Evolutionary conservation across 1,284 basidiomycete genomes (phyloP).

Genomic region (Malassezia pachydermatis): DNA sequence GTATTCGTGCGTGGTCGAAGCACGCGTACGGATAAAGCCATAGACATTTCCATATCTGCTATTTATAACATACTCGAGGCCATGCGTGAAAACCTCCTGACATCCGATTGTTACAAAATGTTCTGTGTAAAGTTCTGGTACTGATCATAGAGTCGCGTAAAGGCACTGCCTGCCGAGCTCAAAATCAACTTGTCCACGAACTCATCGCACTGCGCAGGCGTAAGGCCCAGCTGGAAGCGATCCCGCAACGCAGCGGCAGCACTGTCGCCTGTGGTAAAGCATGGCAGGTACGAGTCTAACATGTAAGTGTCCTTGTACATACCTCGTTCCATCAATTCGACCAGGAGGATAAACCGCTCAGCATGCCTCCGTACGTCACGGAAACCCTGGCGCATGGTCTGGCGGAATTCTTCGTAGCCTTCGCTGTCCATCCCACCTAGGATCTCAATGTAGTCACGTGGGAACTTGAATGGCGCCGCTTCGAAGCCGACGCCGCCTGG

Average conservation of each 20-base stretch:
- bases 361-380: conserved; percentile 89
- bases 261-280: conserved; percentile 82
- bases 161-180: conserved; percentile 38
- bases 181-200: conserved; percentile 55
- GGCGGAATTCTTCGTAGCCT: conserved; percentile 73
- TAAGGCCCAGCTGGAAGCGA: conserved; percentile 82
- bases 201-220: conserved; percentile 74
- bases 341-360: conserved; percentile 86
- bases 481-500: conserved; percentile 93
- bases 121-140: conserved; percentile 42
- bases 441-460: conserved; percentile 91
- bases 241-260: conserved; percentile 76
- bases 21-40: conserved; percentile 35
- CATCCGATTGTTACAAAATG: conserved; percentile 27
- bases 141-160: conserved; percentile 45
- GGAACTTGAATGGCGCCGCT: conserved; percentile 94
- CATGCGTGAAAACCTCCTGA: too few species aligned
- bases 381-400: conserved; percentile 83
- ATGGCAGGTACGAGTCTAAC: conserved; percentile 86
- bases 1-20: conserved; percentile 50
- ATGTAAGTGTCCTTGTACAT: too few species aligned
- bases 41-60: not conserved
- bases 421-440: conserved; percentile 73
- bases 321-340: conserved; percentile 82
- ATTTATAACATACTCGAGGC: not conserved